These are phyloP conservation scores for Mycena haematopus DNA, from an alignment of 768 basidiomycete species.

Conservation along the genomic window DNA sequence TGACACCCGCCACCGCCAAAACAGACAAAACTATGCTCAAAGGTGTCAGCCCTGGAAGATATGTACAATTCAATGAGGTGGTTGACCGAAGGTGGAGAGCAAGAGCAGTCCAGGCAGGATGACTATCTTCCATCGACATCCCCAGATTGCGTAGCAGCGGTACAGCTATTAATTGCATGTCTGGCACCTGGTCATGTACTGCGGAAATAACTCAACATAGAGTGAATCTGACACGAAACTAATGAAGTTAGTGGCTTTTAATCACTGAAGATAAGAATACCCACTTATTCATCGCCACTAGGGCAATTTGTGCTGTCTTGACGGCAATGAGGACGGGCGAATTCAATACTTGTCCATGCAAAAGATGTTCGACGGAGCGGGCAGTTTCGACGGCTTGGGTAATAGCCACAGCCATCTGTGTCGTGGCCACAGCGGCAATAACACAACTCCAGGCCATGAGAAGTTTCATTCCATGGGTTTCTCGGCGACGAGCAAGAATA, in stretches of 20 bases:
- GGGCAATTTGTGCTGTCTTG: neutral
- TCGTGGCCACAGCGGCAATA: neutral
- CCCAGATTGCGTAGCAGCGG: constrained; percentile 12
- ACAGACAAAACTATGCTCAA: neutral
- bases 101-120: neutral
- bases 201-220: neutral
- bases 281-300: neutral
- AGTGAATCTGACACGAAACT: constrained; percentile 1
- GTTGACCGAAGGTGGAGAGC: neutral
- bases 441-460: neutral
- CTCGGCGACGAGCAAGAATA: neutral
- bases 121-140: neutral
- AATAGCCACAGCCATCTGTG: neutral
- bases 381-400: neutral
- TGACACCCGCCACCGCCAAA: neutral
- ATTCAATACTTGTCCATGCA: neutral
- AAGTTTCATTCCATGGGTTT: neutral
- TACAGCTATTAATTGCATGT: neutral
- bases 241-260: neutral
- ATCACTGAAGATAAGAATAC: neutral
- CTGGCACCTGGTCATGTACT: neutral
- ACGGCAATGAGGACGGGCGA: neutral
- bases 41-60: neutral
- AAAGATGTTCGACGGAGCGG: neutral
- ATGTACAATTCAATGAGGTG: neutral